A percentile compares a stretch with the other conserved stretches of the same genome.
phyloP scores from a whole-genome alignment of 1,284 basidiomycete species.

The Ceratobasidium sp. region DNA sequence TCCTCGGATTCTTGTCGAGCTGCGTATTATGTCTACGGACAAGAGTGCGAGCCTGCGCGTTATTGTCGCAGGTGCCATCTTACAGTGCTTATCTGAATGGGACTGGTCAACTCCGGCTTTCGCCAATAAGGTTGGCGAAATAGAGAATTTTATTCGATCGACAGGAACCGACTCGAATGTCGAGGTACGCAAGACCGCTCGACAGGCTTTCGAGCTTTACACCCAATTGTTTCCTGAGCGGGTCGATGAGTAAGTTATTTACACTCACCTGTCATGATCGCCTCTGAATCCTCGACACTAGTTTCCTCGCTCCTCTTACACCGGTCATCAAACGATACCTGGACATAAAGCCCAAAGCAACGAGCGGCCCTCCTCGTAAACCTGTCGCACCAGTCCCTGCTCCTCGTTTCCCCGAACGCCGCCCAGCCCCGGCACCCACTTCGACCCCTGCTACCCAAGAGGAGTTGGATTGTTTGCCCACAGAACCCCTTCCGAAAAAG shows the following conservation, averaged over 20 bases:
- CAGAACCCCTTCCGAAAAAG: constrained; percentile 14
- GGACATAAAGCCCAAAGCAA: constrained; percentile 31
- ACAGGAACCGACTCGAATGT: constrained; percentile 78
- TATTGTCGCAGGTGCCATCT: constrained; percentile 66
- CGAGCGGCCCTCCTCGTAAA: constrained; percentile 2
- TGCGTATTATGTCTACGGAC: constrained; percentile 66
- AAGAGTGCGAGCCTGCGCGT: constrained; percentile 72
- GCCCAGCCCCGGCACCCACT: constrained; percentile 4
- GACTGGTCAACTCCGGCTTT: constrained; percentile 40
- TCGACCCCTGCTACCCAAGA: not conserved
- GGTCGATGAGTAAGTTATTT: constrained; percentile 51
- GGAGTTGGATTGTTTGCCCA: not conserved
- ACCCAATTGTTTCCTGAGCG: constrained; percentile 69
- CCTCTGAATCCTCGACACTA: not conserved
- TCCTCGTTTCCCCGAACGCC: constrained; percentile 22
- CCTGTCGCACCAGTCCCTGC: constrained; percentile 22
- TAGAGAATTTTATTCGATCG: constrained; percentile 72
- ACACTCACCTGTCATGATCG: not conserved
- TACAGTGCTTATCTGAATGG: constrained; percentile 44
- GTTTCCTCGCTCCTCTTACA: constrained; percentile 41
- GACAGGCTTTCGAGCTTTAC: constrained; percentile 79
- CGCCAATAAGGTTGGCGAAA: constrained; percentile 65
- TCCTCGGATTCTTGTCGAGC: constrained; percentile 67
- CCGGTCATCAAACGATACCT: constrained; percentile 42
- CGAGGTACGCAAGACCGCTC: constrained; percentile 72